These are phyloP conservation scores for Aspergillus tubingensis DNA, from an alignment of 2,329 filamentous ascomycete genomes.

Conservation along the genomic window DNA sequence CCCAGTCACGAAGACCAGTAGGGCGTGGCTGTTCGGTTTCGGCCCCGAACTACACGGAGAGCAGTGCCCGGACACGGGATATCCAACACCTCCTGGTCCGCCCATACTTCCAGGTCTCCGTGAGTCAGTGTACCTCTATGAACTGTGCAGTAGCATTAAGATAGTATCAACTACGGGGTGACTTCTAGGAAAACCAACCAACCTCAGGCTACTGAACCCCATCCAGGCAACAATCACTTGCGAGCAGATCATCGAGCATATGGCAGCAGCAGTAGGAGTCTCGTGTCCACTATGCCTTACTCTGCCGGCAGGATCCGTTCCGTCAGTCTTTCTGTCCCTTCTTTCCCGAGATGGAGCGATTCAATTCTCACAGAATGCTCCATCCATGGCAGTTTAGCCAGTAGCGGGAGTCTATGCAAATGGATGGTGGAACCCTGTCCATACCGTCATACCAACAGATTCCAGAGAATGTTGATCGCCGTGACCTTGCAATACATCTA, in stretches of 20 bases:
- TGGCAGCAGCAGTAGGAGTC: background rate
- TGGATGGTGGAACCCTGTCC: background rate
- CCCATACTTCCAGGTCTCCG: background rate
- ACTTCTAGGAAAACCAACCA: background rate
- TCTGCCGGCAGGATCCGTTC: constrained; percentile 7
- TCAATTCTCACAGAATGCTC: background rate
- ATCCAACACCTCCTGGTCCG: no score
- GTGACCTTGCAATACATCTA: background rate
- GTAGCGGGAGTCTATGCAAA: background rate
- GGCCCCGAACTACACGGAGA: background rate
- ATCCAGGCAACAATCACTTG: background rate
- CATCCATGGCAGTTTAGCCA: background rate
- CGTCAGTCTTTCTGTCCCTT: background rate
- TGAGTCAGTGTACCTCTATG: background rate
- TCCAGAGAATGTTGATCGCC: background rate
- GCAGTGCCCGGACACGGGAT: no score
- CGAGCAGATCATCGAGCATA: background rate
- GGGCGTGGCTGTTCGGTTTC: background rate
- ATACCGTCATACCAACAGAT: background rate
- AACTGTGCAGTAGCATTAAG: no score
- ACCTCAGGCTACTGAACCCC: background rate
- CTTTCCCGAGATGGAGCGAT: background rate
- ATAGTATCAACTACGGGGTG: background rate
- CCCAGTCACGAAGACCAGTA: background rate
- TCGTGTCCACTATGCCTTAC: background rate